Evolutionary conservation across 805 yeast species (phyloP).

Genomic region (Schwanniomyces yamadae): DNA sequence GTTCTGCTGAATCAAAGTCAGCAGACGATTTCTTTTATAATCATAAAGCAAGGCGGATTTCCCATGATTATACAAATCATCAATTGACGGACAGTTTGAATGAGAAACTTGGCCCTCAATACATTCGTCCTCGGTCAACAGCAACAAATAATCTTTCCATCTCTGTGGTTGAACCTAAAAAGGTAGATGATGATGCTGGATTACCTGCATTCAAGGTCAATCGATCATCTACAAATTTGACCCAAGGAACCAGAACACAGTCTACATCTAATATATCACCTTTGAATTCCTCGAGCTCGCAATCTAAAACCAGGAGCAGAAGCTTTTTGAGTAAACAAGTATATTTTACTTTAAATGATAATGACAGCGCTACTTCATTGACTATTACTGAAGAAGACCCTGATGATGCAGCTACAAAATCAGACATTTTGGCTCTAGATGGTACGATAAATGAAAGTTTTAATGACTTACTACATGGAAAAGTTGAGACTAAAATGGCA

Average conservation of each 20-base stretch:
- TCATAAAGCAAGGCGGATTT: conserved; percentile 6
- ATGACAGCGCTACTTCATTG: conserved; percentile 29
- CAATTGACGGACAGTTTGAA: conserved; percentile 21
- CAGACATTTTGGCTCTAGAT: conserved; percentile 19
- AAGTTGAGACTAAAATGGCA: conserved; percentile 39
- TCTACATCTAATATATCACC: conserved; percentile 15
- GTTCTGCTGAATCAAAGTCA: conserved; percentile 31
- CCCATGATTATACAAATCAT: conserved; percentile 1
- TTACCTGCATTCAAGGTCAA: conserved; percentile 36
- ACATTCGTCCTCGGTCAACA: conserved; percentile 47
- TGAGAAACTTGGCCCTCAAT: conserved; percentile 31
- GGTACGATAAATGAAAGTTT: conserved; percentile 13
- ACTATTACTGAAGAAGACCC: conserved; percentile 33
- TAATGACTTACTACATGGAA: conserved; percentile 27
- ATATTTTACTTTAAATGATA: conserved; percentile 21
- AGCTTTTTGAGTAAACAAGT: conserved; percentile 16
- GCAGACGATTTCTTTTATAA: conserved; percentile 55
- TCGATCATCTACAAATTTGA: conserved; percentile 27
- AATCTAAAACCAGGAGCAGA: conserved; percentile 12
- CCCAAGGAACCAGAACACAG: conserved; percentile 4
- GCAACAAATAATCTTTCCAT: conserved; percentile 23
- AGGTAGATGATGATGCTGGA: conserved; percentile 29
- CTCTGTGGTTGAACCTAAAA: conserved; percentile 37
- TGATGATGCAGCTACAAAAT: conserved; percentile 9
- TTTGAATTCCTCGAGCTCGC: conserved; percentile 5